Evolutionary conservation across 169 alveolate species (phyloP).

Genomic region (Sarcocystis neurona): DNA sequence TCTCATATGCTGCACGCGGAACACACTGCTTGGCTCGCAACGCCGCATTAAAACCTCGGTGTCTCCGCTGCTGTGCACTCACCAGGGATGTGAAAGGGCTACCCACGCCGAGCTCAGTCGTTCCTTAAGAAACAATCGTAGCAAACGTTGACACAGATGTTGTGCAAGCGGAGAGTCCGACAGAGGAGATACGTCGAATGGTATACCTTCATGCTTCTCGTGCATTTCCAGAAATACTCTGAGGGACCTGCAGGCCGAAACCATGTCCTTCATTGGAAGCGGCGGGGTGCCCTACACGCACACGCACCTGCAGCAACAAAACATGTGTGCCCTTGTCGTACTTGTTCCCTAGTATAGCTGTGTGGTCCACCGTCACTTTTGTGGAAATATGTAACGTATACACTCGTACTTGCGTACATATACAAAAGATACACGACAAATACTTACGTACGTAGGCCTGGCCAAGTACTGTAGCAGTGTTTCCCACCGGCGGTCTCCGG

Average conservation of each 20-base stretch:
- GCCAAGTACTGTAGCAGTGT: not conserved
- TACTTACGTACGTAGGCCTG: not conserved
- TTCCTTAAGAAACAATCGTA: constrained; percentile 80
- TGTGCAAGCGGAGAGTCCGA: constrained; percentile 87
- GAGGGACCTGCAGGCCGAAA: constrained; percentile 80
- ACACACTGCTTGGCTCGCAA: too few species aligned
- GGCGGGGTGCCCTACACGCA: constrained; percentile 83
- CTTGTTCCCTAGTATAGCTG: too few species aligned
- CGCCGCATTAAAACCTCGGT: too few species aligned
- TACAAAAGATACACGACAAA: not conserved
- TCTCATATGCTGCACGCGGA: too few species aligned
- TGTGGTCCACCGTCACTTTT: too few species aligned
- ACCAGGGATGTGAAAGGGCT: constrained; percentile 91
- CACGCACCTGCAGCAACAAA: not conserved
- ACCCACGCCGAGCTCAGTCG: constrained; percentile 80
- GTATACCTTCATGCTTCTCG: constrained; percentile 55
- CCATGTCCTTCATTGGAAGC: constrained; percentile 86
- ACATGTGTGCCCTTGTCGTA: too few species aligned
- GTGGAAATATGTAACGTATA: not conserved
- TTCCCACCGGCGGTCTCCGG: not conserved
- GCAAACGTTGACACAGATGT: constrained; percentile 82
- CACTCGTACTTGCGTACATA: not conserved
- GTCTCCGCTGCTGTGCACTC: too few species aligned
- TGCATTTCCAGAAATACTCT: constrained; percentile 72
- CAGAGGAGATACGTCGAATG: constrained; percentile 85